Percentiles rank a stretch among this genome's conserved stretches.
Conservation (phyloP, 1,139 yeast species). For the Hyphopichia buzzinii region DNA sequence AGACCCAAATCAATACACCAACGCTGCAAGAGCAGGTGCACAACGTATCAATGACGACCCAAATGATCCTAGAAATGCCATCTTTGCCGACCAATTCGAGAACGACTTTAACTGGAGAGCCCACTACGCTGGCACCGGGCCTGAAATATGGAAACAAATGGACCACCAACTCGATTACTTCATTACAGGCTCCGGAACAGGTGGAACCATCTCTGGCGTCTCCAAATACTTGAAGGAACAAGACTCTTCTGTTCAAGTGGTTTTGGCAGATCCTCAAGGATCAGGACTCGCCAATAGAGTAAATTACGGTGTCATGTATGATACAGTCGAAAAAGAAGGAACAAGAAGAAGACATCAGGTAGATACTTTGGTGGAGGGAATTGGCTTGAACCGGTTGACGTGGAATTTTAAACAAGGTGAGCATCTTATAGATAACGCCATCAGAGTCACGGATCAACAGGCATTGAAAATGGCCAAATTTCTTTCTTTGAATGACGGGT, state of each 20-base stretch:
- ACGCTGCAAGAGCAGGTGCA: conserved; percentile 74
- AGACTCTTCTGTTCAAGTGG: conserved; percentile 36
- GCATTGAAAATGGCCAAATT: conserved; percentile 87
- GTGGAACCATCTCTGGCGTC: conserved; percentile 90
- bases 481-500: conserved; percentile 78
- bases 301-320: conserved; percentile 92
- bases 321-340: conserved; percentile 84
- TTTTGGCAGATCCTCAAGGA: conserved; percentile 95
- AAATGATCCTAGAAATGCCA: conserved; percentile 46
- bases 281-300: conserved; percentile 85
- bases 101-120: conserved; percentile 86
- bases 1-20: conserved; percentile 90
- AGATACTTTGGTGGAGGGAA: conserved; percentile 91
- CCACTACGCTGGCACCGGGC: conserved; percentile 84
- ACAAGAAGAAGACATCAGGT: conserved; percentile 94
- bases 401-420: conserved; percentile 77
- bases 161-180: conserved; percentile 65
- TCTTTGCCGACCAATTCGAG: conserved; percentile 95
- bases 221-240: conserved; percentile 64
- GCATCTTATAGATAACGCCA: conserved; percentile 67
- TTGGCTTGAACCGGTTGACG: conserved; percentile 85
- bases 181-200: conserved; percentile 72
- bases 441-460: conserved; percentile 74
- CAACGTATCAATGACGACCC: conserved; percentile 46
- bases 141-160: conserved; percentile 79